Evolutionary conservation across 139 green algal genomes (phyloP), one percentile per base, ranked within the genome.

Genomic region (Eudorina sp.): DNA sequence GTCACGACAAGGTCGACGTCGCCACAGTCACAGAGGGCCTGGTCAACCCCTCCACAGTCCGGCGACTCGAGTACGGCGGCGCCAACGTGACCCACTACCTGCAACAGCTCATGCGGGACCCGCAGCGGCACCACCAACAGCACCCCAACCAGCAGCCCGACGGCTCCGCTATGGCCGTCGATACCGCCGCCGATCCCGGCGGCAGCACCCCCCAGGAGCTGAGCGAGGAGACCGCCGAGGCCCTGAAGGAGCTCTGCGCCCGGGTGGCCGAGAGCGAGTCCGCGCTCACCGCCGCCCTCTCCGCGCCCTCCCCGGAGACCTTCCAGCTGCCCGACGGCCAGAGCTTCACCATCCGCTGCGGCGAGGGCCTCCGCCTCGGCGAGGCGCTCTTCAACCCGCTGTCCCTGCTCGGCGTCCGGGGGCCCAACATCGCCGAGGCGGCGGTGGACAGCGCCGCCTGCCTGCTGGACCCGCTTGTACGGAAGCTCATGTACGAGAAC

Each of bases 11-110:
- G 78, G 94, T 92, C 34, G 96, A 98, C 55, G 86, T 99, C 3
- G 89, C 93, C 11, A 86, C 94, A 16, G 95, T 99, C 25, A 69
- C 89, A 29, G 97, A 99, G 4, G 97, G 97, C 27, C 86, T 93
- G 73, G 72, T 96, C 31, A 85, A 95, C 40, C 55, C 84, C 0
- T 89, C 92, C 8, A 88, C 53, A 29, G 91, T 88, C 1, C 77
- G 77, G 31, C 91, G 94, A 0, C 83, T 99, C 74, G 79, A 85
- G 23, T 95, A 93, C 43, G 94, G 94, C n/a, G 92, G 94, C 38
- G 77, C 84, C 0, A 83, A 97, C 36, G 51, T 99, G 11, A 93
- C 85, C 19, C 69, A 72, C 5, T 89, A 91, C 80, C 31, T 92
- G 21, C 45, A 84, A 41, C 34, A 19, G 60, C 74, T 89, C 25